Conservation (phyloP, 768 basidiomycete genomes). For the Ephemerocybe angulata region DNA sequence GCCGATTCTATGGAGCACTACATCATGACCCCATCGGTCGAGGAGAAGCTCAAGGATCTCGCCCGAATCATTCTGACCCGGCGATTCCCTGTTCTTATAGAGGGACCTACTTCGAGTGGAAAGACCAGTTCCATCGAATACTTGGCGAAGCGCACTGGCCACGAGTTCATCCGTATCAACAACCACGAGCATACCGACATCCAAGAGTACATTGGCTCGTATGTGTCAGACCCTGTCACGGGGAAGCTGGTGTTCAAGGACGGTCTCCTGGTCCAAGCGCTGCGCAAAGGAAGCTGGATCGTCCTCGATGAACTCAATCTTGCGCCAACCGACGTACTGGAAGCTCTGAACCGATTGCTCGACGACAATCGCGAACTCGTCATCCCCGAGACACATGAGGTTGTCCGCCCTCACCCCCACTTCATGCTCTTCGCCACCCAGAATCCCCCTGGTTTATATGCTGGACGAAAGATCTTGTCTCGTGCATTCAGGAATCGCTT, state of each 20-base stretch:
- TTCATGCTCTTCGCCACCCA: conserved; percentile 99
- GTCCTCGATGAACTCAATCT: conserved; percentile 97
- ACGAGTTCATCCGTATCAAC: conserved; percentile 96
- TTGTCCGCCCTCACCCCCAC: conserved; percentile 87
- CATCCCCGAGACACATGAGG: conserved; percentile 93
- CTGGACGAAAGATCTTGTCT: conserved; percentile 90
- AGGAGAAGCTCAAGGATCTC: conserved; percentile 91
- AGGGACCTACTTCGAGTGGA: conserved; percentile 96
- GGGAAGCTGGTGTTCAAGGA: conserved; percentile 96
- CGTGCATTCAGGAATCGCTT: conserved; percentile 97
- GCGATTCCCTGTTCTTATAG: conserved; percentile 91
- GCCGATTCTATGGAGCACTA: conserved; percentile 73
- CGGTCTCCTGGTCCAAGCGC: conserved; percentile 87
- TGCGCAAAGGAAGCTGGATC: conserved; percentile 93
- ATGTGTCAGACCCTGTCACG: conserved; percentile 86
- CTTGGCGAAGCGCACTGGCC: conserved; percentile 87
- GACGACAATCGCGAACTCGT: conserved; percentile 97
- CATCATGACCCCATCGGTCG: conserved; percentile 93
- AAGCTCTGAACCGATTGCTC: conserved; percentile 92
- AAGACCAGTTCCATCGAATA: conserved; percentile 98
- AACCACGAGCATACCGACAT: conserved; percentile 99
- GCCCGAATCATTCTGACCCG: conserved; percentile 85
- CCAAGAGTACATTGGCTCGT: conserved; percentile 96
- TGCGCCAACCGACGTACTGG: conserved; percentile 96
- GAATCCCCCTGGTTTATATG: conserved; percentile 95